These are phyloP conservation scores for Xylariomycetidae sp. DNA, from an alignment of 2,329 filamentous ascomycete genomes.

Conservation along the genomic window DNA sequence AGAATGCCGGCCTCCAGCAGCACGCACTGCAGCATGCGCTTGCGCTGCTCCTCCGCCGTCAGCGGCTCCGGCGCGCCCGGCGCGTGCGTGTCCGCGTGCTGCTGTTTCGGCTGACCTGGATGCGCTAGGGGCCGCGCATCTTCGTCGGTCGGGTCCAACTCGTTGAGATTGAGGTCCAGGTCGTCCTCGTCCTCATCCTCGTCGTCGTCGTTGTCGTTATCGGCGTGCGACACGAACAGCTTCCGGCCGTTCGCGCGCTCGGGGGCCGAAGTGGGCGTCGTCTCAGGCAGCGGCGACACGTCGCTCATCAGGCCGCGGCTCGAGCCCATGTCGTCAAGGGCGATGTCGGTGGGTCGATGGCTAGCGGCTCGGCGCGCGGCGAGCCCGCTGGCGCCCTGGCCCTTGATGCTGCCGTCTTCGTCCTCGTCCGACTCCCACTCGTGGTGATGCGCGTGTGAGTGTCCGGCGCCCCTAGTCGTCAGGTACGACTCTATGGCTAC, in stretches of 20 bases:
- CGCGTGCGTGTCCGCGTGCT: conserved; percentile 16
- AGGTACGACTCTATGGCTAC: conserved; percentile 86
- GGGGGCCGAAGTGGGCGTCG: conserved; percentile 34
- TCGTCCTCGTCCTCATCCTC: conserved; percentile 50
- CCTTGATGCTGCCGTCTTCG: conserved; percentile 26
- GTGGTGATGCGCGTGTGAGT: conserved; percentile 51
- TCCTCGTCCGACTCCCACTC: conserved; percentile 44
- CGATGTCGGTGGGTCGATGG: conserved; percentile 42
- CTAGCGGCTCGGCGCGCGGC: conserved; percentile 31
- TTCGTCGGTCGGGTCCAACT: conserved; percentile 43
- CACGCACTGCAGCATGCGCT: conserved; percentile 69
- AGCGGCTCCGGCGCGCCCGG: conserved; percentile 22
- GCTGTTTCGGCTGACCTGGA: conserved; percentile 8
- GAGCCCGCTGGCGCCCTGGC: conserved; percentile 27
- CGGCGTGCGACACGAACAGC: conserved; percentile 6
- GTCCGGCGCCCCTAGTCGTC: conserved; percentile 61
- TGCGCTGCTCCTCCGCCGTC: conserved; percentile 53
- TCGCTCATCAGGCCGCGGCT: conserved; percentile 52
- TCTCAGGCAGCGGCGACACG: conserved; percentile 52
- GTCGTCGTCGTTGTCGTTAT: conserved; percentile 23
- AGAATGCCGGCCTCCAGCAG: conserved; percentile 78
- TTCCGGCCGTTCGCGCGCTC: conserved; percentile 12
- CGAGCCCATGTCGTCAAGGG: conserved; percentile 44
- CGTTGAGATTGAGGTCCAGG: conserved; percentile 54
- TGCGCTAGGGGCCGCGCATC: conserved; percentile 24